These are phyloP conservation scores for Bathelium albidoporum DNA, from an alignment of 495 filamentous ascomycete species.

Conservation along the genomic window DNA sequence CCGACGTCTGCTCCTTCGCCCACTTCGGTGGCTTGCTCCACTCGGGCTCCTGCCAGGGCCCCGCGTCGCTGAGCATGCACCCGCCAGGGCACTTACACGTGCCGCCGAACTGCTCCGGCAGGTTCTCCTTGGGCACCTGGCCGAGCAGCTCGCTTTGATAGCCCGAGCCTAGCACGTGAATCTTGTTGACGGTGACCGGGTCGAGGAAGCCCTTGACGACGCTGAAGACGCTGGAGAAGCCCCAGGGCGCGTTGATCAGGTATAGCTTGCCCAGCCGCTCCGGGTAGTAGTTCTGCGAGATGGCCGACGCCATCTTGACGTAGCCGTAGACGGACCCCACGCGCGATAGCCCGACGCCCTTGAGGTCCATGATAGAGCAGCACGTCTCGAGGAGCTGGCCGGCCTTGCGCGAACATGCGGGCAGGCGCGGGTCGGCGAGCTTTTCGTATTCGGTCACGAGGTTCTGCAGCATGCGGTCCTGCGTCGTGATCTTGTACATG, in stretches of 20 bases:
- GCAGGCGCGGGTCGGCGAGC: conserved; percentile 80
- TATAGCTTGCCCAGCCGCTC: conserved; percentile 84
- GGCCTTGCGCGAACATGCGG: conserved; percentile 88
- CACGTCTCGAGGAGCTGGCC: conserved; percentile 89
- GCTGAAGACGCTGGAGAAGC: conserved; percentile 72
- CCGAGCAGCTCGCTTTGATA: conserved; percentile 75
- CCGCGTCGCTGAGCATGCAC: conserved; percentile 77
- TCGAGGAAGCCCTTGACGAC: conserved; percentile 87
- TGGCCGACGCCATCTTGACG: conserved; percentile 53
- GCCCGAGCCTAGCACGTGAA: conserved; percentile 70
- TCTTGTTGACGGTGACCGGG: conserved; percentile 92
- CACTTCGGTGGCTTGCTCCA: conserved; percentile 47
- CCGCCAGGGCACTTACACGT: conserved; percentile 72
- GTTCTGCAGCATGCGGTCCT: conserved; percentile 90
- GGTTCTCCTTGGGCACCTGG: conserved; percentile 84
- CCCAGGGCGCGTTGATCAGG: conserved; percentile 96
- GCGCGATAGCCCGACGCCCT: conserved; percentile 78
- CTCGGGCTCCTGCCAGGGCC: conserved; percentile 79
- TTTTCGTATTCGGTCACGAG: conserved; percentile 96
- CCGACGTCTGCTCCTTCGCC: conserved; percentile 17
- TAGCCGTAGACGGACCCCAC: conserved; percentile 66
- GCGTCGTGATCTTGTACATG: conserved; percentile 88
- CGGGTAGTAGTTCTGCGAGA: conserved; percentile 95
- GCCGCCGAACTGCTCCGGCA: conserved; percentile 81
- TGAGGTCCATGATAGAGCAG: conserved; percentile 94